Percentiles rank a stretch among this genome's conserved stretches.
Evolutionary conservation across 2,329 filamentous ascomycete genomes (phyloP).

Genomic region (Aspergillus novofumigatus): DNA sequence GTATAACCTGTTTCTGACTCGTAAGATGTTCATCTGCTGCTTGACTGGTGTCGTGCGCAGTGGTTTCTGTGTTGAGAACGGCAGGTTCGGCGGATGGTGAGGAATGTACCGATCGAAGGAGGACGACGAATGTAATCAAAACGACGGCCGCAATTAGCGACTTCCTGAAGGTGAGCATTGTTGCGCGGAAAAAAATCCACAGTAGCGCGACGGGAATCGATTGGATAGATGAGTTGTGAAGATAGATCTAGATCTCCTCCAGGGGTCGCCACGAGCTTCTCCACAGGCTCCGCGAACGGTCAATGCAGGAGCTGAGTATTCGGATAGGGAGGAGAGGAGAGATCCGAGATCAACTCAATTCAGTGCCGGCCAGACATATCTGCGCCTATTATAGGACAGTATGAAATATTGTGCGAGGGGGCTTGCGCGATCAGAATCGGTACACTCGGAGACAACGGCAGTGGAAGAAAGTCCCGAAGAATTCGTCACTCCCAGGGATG

Average conservation of each 20-base stretch:
- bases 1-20: slow-evolving; percentile 12
- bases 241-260: not conserved
- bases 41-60: slow-evolving; percentile 18
- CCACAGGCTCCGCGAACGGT: slow-evolving; percentile 13
- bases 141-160: slow-evolving; percentile 68
- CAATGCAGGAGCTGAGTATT: not conserved
- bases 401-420: not conserved
- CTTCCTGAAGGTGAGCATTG: slow-evolving; percentile 75
- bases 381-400: not conserved
- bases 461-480: not conserved
- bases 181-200: slow-evolving; percentile 7
- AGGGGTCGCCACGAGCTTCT: slow-evolving; percentile 1
- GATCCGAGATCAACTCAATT: not conserved
- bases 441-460: not conserved
- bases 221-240: slow-evolving; percentile 1
- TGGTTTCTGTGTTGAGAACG: slow-evolving; percentile 24
- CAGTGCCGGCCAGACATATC: not conserved
- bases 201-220: slow-evolving; percentile 1
- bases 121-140: slow-evolving; percentile 64
- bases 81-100: slow-evolving; percentile 43
- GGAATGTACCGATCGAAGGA: slow-evolving; percentile 60
- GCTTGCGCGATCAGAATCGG: not conserved
- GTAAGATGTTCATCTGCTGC: slow-evolving; percentile 8
- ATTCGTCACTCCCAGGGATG: not conserved
- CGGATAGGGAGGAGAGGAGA: not conserved